Evolutionary conservation across 2,329 filamentous ascomycete species (phyloP).

Genomic region (Epichloe gansuensis): DNA sequence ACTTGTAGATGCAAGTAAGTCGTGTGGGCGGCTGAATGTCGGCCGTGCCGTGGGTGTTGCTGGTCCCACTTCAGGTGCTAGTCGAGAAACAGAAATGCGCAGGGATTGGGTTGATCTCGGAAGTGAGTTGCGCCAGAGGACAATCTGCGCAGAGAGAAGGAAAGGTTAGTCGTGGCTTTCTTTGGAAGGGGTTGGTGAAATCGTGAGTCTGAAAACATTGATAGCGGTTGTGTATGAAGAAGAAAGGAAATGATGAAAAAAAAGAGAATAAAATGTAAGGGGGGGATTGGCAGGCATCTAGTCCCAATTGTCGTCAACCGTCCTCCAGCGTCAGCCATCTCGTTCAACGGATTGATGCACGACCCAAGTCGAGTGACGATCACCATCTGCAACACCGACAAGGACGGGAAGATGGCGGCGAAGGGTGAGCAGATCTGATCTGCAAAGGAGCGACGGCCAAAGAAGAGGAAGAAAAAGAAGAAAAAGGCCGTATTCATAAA

Average conservation of each 20-base stretch:
- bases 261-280: not conserved
- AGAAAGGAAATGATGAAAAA: not conserved
- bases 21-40: conserved; percentile 8
- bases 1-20: not conserved
- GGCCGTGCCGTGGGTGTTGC: not conserved
- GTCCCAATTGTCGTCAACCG: not conserved
- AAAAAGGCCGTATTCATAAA: not conserved
- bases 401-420: not conserved
- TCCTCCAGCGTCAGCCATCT: not conserved
- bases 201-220: not conserved
- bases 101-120: conserved; percentile 6
- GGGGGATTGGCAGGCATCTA: not conserved
- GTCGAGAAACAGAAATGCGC: conserved; percentile 3
- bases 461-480: not conserved
- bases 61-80: conserved; percentile 5
- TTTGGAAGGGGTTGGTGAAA: not conserved
- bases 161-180: not conserved
- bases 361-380: not conserved
- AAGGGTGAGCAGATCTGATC: not conserved
- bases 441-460: not conserved
- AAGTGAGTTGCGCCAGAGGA: not conserved
- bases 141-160: conserved; percentile 2
- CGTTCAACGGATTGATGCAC: not conserved
- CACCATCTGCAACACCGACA: conserved; percentile 1
- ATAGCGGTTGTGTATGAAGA: not conserved